Conservation (phyloP, 768 basidiomycete genomes). For the Tricholoma hemisulphureum region DNA sequence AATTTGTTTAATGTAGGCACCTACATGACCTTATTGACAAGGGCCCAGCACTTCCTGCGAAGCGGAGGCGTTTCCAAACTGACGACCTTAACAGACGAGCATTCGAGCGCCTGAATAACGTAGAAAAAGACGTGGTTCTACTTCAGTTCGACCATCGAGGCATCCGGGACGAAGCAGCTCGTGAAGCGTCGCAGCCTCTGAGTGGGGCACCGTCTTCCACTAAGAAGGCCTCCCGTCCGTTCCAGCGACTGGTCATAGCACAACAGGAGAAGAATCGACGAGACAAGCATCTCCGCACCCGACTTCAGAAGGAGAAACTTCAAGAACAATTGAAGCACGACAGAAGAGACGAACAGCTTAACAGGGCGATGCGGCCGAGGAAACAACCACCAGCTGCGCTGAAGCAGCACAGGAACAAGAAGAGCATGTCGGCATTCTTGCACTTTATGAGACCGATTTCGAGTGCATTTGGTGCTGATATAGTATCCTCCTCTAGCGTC, state of each 20-base stretch:
- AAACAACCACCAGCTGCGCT: constrained; percentile 45
- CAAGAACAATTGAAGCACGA: constrained; percentile 73
- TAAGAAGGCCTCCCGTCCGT: constrained; percentile 60
- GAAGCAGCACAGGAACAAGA: constrained; percentile 83
- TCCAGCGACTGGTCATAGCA: constrained; percentile 57
- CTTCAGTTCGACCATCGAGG: constrained; percentile 69
- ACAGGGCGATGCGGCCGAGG: constrained; percentile 68
- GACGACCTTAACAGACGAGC: constrained; percentile 63
- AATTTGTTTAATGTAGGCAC: constrained; percentile 43
- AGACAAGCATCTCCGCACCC: constrained; percentile 66
- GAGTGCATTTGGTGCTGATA: constrained; percentile 75
- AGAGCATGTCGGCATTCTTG: constrained; percentile 84
- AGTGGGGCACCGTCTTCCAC: constrained; percentile 42
- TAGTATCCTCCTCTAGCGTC: constrained; percentile 37
- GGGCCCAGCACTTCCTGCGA: constrained; percentile 43
- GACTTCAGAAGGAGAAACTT: constrained; percentile 72
- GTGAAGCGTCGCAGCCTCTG: constrained; percentile 52
- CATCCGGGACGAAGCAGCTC: constrained; percentile 73
- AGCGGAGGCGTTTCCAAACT: constrained; percentile 43
- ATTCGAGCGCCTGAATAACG: constrained; percentile 71
- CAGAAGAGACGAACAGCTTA: constrained; percentile 71
- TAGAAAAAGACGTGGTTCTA: constrained; percentile 64
- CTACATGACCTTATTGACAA: constrained; percentile 63
- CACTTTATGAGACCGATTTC: constrained; percentile 89
- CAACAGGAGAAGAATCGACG: constrained; percentile 84